Conservation (phyloP, 2,329 filamentous ascomycete species). For the Onygena corvina region DNA sequence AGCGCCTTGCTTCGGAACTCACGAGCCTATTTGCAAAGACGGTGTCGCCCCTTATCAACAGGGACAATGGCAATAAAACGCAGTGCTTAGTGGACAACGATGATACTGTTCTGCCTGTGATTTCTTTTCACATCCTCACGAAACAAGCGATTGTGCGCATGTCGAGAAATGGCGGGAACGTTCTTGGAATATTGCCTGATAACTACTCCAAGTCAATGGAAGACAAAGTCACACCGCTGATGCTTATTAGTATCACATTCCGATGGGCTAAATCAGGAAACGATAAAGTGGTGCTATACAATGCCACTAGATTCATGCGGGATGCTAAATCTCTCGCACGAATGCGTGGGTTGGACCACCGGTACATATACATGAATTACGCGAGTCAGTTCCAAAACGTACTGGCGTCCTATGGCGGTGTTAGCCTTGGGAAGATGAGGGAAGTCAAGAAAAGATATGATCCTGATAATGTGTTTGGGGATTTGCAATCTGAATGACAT, state of each 20-base stretch:
- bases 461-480: conserved; percentile 28
- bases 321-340: conserved; percentile 19
- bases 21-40: conserved; percentile 9
- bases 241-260: conserved; percentile 16
- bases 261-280: conserved; percentile 19
- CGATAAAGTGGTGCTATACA: conserved; percentile 17
- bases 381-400: conserved; percentile 29
- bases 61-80: background rate
- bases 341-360: conserved; percentile 15
- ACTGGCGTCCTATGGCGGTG: conserved; percentile 27
- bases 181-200: conserved; percentile 18
- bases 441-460: conserved; percentile 29
- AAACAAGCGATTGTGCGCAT: conserved; percentile 12
- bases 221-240: conserved; percentile 14
- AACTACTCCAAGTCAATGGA: background rate
- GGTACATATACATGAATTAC: conserved; percentile 35
- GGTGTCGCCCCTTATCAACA: background rate
- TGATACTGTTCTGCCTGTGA: conserved; percentile 14
- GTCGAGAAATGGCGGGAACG: conserved; percentile 21
- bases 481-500: conserved; percentile 27
- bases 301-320: conserved; percentile 13
- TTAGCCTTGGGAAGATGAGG: conserved; percentile 24
- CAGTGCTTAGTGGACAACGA: background rate
- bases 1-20: conserved; percentile 4
- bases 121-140: conserved; percentile 20